phyloP scores from a whole-genome alignment of 345 rosid genomes.

The Populus alba region DNA sequence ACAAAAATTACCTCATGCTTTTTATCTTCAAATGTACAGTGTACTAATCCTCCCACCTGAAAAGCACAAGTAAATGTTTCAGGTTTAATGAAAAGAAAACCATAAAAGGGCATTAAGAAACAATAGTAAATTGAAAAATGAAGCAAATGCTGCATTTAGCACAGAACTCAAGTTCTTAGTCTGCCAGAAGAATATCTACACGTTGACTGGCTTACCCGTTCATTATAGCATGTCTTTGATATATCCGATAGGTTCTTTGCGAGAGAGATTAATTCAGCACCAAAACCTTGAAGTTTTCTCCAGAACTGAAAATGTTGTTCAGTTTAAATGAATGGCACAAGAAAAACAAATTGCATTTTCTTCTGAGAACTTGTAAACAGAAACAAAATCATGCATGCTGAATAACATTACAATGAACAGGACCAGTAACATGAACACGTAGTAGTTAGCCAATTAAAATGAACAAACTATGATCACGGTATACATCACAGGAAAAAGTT shows the following conservation, averaged over 20 bases:
- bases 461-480: background rate
- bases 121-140: background rate
- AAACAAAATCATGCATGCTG: background rate
- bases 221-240: slow-evolving; percentile 45
- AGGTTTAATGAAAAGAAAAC: background rate
- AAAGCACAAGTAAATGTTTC: background rate
- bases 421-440: background rate
- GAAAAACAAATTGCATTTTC: background rate
- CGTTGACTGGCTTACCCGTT: slow-evolving; percentile 48
- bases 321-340: background rate
- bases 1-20: slow-evolving; percentile 34
- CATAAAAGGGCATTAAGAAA: background rate
- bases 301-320: slow-evolving; percentile 8
- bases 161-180: background rate
- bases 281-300: slow-evolving; percentile 56
- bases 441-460: background rate
- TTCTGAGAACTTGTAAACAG: background rate
- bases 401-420: background rate
- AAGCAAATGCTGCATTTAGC: background rate
- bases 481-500: background rate
- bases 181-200: background rate
- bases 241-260: slow-evolving; percentile 62
- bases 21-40: slow-evolving; percentile 17
- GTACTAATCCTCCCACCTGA: slow-evolving; percentile 30
- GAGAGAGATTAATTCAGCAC: slow-evolving; percentile 64